Percentiles rank a stretch among this genome's conserved stretches.
These are phyloP conservation scores for Cordyceps cicadae DNA, from an alignment of 2,329 filamentous ascomycete species.

Conservation along the genomic window DNA sequence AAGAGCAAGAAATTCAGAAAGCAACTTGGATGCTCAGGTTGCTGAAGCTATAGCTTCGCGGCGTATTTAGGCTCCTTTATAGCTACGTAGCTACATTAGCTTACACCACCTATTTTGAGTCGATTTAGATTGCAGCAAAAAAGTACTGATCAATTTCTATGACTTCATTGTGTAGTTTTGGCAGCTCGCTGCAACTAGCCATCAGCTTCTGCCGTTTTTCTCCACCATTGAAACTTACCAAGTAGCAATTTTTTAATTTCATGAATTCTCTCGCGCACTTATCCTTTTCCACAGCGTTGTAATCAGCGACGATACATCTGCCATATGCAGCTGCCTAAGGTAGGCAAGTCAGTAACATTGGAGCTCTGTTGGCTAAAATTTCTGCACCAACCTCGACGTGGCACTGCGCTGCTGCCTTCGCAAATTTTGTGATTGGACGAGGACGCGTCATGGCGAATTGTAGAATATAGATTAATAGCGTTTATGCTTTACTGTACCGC, in stretches of 20 bases:
- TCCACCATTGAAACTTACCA: constrained; percentile 46
- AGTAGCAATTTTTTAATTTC: constrained; percentile 75
- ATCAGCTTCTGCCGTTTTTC: neutral
- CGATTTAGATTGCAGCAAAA: neutral
- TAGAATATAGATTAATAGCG: neutral
- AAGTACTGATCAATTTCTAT: neutral
- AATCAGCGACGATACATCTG: constrained; percentile 84
- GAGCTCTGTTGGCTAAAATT: neutral
- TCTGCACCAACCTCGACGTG: constrained; percentile 39
- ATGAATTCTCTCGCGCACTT: constrained; percentile 84
- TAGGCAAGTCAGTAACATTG: neutral
- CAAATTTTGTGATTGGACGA: constrained; percentile 48
- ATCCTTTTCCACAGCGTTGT: constrained; percentile 82
- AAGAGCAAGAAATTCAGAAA: constrained; percentile 79
- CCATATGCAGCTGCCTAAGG: constrained; percentile 73
- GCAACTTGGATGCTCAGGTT: constrained; percentile 71
- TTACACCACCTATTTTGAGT: neutral
- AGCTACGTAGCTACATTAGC: neutral
- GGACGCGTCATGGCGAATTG: constrained; percentile 11
- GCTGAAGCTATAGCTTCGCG: constrained; percentile 54
- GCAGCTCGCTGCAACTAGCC: constrained; percentile 10
- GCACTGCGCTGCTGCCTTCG: constrained; percentile 46
- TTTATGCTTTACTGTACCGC: neutral
- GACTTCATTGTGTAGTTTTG: constrained; percentile 8
- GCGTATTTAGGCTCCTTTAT: neutral